Base-by-base conservation (phyloP, 345 rosid species). In the Noccaea caerulescens region DNA sequence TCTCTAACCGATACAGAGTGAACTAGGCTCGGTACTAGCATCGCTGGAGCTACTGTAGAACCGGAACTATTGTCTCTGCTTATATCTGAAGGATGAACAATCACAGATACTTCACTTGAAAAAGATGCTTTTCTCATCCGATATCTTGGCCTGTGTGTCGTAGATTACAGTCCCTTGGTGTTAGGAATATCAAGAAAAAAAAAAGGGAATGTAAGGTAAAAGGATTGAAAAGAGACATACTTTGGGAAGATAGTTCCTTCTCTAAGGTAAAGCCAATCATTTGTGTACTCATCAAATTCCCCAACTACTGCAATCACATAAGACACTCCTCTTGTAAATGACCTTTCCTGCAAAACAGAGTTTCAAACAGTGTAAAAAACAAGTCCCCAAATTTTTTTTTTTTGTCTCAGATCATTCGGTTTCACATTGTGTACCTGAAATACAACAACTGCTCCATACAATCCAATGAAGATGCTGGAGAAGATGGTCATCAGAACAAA, bases 271-370 rank as follows among this genome's bases (percentile, higher is more conserved):
- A 90, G 98, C 85, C 93, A 82, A 54, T 87, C 93, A 77, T 87
- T 93, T 16, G 93, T 88, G 75, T 87, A 90, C 86, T 93, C 96
- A 30, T 90, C 96, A 66, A 90, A 93, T 58, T 90, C 96, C 0
- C 95, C 92, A 62, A 90, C 86, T 84, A 90, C 87, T 13, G 98
- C 90, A 79, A 90, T 82, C 82, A 88, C 97, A 86, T 83, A 90
- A 51, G 96, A 90, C 7, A 83, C 64, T 34, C 92, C 98, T 80
- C 87, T 85, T 71, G 76, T 43, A 41, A 88, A 86, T 50, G 97
- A 90, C 60, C 90, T 87, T 73, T 93, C 95, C 93, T 91, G 83
- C 71, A 80, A 41, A 54, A 9, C n/a, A 58, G 11, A 69, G 57
- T 52, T 16, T 33, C 18, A 14, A 41, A 47, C 33, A 8, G 4